A percentile compares a stretch with the other conserved stretches of the same genome.
phyloP scores from a whole-genome alignment of 1,284 basidiomycete species.

The Phenoliferia sp. region DNA sequence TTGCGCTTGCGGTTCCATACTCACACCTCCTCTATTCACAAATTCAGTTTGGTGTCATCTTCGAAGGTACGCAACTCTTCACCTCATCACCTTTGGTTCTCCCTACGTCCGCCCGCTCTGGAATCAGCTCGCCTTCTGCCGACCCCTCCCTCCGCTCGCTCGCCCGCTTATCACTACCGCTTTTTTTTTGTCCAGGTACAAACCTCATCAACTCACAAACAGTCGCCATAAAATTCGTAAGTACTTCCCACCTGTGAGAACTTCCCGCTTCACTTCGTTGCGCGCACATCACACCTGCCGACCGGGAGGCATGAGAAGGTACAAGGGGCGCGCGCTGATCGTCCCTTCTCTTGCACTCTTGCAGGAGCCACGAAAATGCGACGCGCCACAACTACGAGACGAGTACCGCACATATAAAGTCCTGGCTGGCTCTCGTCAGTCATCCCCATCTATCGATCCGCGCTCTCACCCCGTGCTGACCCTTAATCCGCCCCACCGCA shows the following conservation, averaged over 20 bases:
- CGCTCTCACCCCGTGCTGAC: background rate
- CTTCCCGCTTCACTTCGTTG: background rate
- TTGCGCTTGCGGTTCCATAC: background rate
- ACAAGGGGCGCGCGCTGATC: too few species aligned
- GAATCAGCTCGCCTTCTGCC: slow-evolving; percentile 13
- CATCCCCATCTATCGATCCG: slow-evolving; percentile 45
- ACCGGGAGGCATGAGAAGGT: too few species aligned
- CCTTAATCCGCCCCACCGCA: background rate
- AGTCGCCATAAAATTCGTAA: slow-evolving; percentile 94
- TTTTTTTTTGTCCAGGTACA: slow-evolving; percentile 52
- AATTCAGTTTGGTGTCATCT: slow-evolving; percentile 88
- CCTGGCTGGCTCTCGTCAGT: slow-evolving; percentile 74
- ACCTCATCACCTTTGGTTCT: too few species aligned
- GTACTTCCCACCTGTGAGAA: background rate
- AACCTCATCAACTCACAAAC: slow-evolving; percentile 93
- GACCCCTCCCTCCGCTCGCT: background rate
- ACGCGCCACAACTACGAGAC: slow-evolving; percentile 91
- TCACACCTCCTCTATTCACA: background rate
- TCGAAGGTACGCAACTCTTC: slow-evolving; percentile 64
- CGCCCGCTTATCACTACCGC: slow-evolving; percentile 40
- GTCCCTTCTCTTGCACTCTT: background rate
- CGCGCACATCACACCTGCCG: slow-evolving; percentile 7
- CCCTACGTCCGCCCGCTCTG: too few species aligned
- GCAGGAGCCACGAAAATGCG: slow-evolving; percentile 90
- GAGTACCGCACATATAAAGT: slow-evolving; percentile 98